These are phyloP conservation scores for Globisporangium recalcitrans DNA, from an alignment of 352 stramenopile genomes.

Conservation along the genomic window DNA sequence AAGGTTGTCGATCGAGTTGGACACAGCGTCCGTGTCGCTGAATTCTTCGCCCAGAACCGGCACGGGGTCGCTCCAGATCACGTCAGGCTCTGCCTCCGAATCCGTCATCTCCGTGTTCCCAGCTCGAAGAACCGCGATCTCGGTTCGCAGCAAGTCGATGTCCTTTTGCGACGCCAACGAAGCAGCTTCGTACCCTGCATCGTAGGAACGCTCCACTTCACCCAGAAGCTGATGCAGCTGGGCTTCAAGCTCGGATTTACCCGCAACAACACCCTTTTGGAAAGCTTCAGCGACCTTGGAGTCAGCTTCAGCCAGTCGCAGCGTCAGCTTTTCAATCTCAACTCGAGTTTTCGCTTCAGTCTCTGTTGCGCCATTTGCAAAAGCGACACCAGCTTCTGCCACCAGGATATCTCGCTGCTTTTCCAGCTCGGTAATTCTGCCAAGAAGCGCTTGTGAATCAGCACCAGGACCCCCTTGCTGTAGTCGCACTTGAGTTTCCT, in stretches of 20 bases:
- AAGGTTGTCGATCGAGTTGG: conserved; percentile 16
- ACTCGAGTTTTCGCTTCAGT: background rate
- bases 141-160: conserved; percentile 22
- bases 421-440: conserved; percentile 5
- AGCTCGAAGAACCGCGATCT: conserved; percentile 18
- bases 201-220: conserved; percentile 2
- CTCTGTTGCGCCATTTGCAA: conserved; percentile 3
- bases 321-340: conserved; percentile 1
- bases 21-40: conserved; percentile 15
- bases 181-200: conserved; percentile 5
- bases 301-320: background rate
- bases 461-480: background rate
- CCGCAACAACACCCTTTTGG: conserved; percentile 2
- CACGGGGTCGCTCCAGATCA: conserved; percentile 16
- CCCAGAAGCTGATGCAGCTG: conserved; percentile 3
- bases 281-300: background rate
- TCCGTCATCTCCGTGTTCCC: conserved; percentile 6
- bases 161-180: conserved; percentile 16
- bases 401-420: conserved; percentile 8
- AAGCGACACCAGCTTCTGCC: background rate
- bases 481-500: conserved; percentile 1
- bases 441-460: background rate
- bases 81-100: conserved; percentile 10
- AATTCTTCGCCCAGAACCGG: conserved; percentile 16
- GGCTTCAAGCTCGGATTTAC: conserved; percentile 9